Base-by-base conservation (phyloP, 345 rosid species). In the Camelina sativa region DNA sequence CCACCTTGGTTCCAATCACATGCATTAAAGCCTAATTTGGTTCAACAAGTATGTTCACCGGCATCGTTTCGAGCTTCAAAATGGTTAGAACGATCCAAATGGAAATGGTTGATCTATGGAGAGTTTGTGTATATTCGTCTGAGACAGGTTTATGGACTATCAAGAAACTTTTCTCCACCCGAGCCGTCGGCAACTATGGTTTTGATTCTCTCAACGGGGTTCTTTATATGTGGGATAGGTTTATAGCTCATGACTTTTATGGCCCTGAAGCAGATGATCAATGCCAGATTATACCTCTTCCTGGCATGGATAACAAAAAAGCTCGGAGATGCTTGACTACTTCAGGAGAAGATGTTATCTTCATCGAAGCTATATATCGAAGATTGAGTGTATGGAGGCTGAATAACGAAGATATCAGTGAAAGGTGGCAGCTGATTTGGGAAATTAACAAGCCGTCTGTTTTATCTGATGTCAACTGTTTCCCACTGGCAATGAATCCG, bases 1-100 rank as follows among this genome's bases (percentile, higher is more conserved):
- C 96, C 97, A 89, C 89, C 82, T 84, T 88, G 35, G 97, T 91
- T 71, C 97, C 97, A 57, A 88, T 81, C 20, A 89, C 97, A 75
- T 89, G 96, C 97, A 88, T 91, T 32, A 89, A 80, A 19, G 97
- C 97, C 80, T 91, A 17, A 17, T 17, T 91, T 53, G 97, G 95
- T 71, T 91, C 97, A 8, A 91, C 84, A 67, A 89, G 73, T 58
- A 89, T 84, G 79, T 86, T 92, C 59, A 89, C 89, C 19, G 51
- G 51, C 19, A 8, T 46, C 19, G 19, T 46, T 46, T 46, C 19
- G 3, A n/a, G 51, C 19, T 46, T 46, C 51, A 46, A 46, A 15
- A 46, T 46, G 8, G 50, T 46, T 46, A 46, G 17, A 19, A 15
- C 50, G 2, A 2, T 46, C 3, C 8, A 15, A 5, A 46, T 15